These are phyloP conservation scores for Gautieria morchelliformis DNA, from an alignment of 768 basidiomycete genomes.

Conservation along the genomic window DNA sequence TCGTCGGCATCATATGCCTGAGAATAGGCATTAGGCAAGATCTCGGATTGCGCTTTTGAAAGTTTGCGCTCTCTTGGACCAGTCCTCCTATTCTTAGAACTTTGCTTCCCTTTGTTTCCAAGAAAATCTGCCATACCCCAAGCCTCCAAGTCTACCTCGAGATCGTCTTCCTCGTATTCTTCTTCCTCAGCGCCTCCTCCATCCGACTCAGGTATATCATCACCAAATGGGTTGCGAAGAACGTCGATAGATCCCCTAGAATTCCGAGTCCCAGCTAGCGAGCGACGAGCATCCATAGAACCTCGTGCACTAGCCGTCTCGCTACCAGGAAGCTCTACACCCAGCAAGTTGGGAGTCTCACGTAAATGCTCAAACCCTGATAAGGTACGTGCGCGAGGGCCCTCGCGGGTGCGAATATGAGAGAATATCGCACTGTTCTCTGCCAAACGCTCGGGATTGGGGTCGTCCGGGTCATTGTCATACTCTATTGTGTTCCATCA, in stretches of 20 bases:
- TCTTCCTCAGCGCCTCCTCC: slow-evolving; percentile 33
- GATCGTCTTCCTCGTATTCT: slow-evolving; percentile 38
- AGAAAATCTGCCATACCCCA: slow-evolving; percentile 80
- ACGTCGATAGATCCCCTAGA: slow-evolving; percentile 52
- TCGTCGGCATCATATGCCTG: slow-evolving; percentile 13
- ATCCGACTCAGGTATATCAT: slow-evolving; percentile 47
- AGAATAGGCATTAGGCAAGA: slow-evolving; percentile 37
- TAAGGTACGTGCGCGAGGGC: slow-evolving; percentile 29
- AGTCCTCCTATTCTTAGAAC: slow-evolving; percentile 13
- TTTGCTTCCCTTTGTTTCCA: slow-evolving; percentile 40
- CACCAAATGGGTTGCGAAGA: slow-evolving; percentile 64
- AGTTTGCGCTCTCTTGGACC: slow-evolving; percentile 28
- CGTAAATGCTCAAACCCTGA: slow-evolving; percentile 26
- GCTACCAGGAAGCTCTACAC: slow-evolving; percentile 49
- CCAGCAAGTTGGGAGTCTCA: slow-evolving; percentile 55
- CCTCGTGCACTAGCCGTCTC: slow-evolving; percentile 35
- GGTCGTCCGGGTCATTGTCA: slow-evolving; percentile 76
- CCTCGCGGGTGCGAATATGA: slow-evolving; percentile 53
- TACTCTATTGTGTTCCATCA: slow-evolving; percentile 49
- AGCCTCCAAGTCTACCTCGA: slow-evolving; percentile 73
- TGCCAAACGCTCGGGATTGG: slow-evolving; percentile 53
- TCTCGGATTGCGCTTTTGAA: slow-evolving; percentile 27
- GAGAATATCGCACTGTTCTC: slow-evolving; percentile 82
- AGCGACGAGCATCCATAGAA: slow-evolving; percentile 27
- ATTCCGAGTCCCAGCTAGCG: slow-evolving; percentile 38